Base-by-base conservation (phyloP, 257 asterid species). In the Forsythia suspensa region DNA sequence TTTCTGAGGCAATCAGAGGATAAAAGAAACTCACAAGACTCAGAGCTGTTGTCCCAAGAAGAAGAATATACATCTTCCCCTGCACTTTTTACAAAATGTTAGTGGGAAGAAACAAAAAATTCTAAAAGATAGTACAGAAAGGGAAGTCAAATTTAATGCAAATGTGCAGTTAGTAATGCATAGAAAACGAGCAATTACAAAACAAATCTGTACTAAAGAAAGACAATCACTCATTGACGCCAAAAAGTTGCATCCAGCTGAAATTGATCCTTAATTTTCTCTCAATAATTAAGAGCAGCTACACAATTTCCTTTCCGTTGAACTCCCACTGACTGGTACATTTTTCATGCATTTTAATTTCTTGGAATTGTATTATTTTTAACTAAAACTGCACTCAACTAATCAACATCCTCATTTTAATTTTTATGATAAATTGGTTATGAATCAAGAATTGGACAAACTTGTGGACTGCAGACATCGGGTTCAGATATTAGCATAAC, bases 11-110 rank as follows among this genome's bases (percentile, higher is more conserved):
- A 15, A 44, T 78, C 79, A 43, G 51, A 76, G 73, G 42, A 57
- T n/a, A 29, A 24, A 79, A 59, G 70, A 78, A 71, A 81, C 92
- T 91, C 80, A 95, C 98, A 20, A 95, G 98, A 81, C 98, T 95
- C 66, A 95, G 87, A 5, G 98, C 98, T 42, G 98, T 95, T 78
- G 98, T 95, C 73, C 98, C 98, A 55, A 95, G 96, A 79, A 95
- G 98, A 72, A 95, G 98, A 67, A 95, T 91, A 80, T 95, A 95
- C 95, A 95, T 90, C 81, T 93, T 95, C 16, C 98, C 98, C 98
- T 95, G 76, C 77, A 86, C 20, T 82, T 74, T 78, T 65, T 21
- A 70, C 37, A 68, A 4, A 66, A 20, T 67, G 18, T 52, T 63
- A 1, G 67, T 77, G 57, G 63, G 66, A 74, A 61, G 43, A 37